These are phyloP conservation scores for Fusarium algeriense DNA, from an alignment of 2,329 filamentous ascomycete genomes.

Conservation along the genomic window DNA sequence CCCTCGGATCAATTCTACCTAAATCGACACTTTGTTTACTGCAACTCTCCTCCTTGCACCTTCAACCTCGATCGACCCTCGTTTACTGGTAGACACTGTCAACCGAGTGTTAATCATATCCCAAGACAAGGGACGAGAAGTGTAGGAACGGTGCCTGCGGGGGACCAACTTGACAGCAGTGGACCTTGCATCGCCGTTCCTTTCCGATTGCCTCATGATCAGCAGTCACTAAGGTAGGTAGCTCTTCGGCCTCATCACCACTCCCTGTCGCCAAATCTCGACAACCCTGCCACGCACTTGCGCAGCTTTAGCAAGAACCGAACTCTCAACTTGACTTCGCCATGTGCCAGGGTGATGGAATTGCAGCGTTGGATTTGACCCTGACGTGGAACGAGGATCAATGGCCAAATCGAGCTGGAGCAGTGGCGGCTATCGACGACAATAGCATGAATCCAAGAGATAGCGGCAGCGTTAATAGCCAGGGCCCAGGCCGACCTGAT, in stretches of 20 bases:
- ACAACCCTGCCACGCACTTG: conserved; percentile 39
- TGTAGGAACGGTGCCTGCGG: conserved; percentile 17
- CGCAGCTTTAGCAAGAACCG: conserved; percentile 30
- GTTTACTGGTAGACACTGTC: conserved; percentile 4
- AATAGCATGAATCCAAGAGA: conserved; percentile 29
- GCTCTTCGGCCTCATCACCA: conserved; percentile 35
- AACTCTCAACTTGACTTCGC: conserved; percentile 34
- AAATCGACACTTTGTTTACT: conserved; percentile 9
- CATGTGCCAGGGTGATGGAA: conserved; percentile 46
- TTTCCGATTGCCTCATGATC: conserved; percentile 47
- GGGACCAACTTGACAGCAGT: conserved; percentile 41
- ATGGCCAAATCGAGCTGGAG: conserved; percentile 29
- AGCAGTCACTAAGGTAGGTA: conserved; percentile 34
- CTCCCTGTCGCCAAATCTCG: conserved; percentile 40
- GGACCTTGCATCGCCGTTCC: conserved; percentile 43
- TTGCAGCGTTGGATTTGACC: conserved; percentile 37
- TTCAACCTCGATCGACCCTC: conserved; percentile 20
- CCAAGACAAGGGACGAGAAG: conserved; percentile 24
- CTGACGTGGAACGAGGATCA: conserved; percentile 39
- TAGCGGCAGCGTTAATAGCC: conserved; percentile 31
- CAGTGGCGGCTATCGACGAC: conserved; percentile 26
- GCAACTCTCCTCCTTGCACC: conserved; percentile 2
- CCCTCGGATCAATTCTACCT: background rate
- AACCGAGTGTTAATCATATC: conserved; percentile 22
- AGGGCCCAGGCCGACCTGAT: conserved; percentile 34